Base-by-base conservation (phyloP, 148 eudicot species). In the Nepenthes mirabilis region DNA sequence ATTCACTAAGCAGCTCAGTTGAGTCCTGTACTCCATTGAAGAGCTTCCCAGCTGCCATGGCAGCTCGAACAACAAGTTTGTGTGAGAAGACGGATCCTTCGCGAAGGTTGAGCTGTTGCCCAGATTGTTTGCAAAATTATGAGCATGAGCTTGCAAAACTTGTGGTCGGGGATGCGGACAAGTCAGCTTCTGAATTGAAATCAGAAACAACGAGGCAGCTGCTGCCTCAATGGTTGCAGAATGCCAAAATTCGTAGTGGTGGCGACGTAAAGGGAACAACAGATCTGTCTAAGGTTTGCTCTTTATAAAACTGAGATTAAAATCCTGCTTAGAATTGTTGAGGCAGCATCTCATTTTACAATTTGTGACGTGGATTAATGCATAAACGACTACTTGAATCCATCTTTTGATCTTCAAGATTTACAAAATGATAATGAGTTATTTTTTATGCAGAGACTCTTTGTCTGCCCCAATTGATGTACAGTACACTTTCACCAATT, bases 211-310 rank as follows among this genome's bases (percentile, higher is more conserved):
- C 48, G 48, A 32, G 56, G 3, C 56, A 53, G 56, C 56, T 52
- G 5, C 55, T 53, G 34, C 56, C 56, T 32, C 56, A 53, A 32
- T 53, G 56, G 56, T 7, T 53, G 56, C 56, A 53, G 33, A 53
- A 32, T 32, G 56, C 56, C 34, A 53, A 53, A 53, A 2, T 53
- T 32, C 2, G 14, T 53, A 2, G 33, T 32, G 23, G 23, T 23
- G 14, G 3, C 14, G 56, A 53, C 14, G 14, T n/a, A 2, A 53
- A 53, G 2, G 33, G 5, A 14, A 0, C 56, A 2, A n/a, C 56
- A 2, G 56, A 53, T 53, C 33, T 13, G 23, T 32, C 56, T 53
- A n/a, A 53, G 56, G 56, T 53, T 11, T 53, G 56, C 33, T 53
- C 32, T 53, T 53, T 6, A 8, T 32, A 11, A 14, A 2, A 7